These are phyloP conservation scores for Crithidia fasciculata DNA, from an alignment of 208 protist species.

Conservation along the genomic window DNA sequence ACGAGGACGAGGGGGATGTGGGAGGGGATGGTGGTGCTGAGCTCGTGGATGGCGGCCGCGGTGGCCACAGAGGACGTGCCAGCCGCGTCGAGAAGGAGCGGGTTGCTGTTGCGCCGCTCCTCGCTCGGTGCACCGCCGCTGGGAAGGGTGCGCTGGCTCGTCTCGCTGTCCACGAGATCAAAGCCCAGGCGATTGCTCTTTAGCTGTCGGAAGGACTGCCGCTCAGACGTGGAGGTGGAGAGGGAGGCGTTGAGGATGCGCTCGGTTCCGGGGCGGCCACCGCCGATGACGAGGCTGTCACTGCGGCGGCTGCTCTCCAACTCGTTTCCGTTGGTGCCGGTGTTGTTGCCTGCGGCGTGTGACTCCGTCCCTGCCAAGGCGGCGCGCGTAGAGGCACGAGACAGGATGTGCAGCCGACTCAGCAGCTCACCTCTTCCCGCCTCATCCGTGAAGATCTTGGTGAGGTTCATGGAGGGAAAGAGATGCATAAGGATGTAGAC, in stretches of 20 bases:
- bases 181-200: conserved; percentile 1
- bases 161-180: not conserved
- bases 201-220: not conserved
- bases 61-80: conserved; percentile 3
- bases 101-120: not conserved
- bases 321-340: no score
- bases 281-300: no score
- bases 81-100: not conserved
- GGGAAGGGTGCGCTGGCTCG: not conserved
- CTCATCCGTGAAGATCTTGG: conserved; percentile 57
- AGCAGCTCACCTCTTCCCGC: conserved; percentile 17
- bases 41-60: not conserved
- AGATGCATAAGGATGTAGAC: conserved; percentile 90
- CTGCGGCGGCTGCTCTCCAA: no score
- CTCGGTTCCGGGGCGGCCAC: not conserved
- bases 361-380: not conserved
- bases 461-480: conserved; percentile 73
- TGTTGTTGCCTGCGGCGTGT: no score
- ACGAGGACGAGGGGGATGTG: conserved; percentile 30
- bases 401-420: conserved; percentile 13
- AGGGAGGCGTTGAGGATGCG: conserved; percentile 11
- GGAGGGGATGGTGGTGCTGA: not conserved
- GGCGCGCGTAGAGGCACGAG: conserved; percentile 6
- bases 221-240: not conserved
- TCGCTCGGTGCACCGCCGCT: not conserved